Percentiles rank a stretch among this genome's conserved stretches.
Evolutionary conservation across 805 yeast species (phyloP).

Genomic region (Metschnikowia orientalis): DNA sequence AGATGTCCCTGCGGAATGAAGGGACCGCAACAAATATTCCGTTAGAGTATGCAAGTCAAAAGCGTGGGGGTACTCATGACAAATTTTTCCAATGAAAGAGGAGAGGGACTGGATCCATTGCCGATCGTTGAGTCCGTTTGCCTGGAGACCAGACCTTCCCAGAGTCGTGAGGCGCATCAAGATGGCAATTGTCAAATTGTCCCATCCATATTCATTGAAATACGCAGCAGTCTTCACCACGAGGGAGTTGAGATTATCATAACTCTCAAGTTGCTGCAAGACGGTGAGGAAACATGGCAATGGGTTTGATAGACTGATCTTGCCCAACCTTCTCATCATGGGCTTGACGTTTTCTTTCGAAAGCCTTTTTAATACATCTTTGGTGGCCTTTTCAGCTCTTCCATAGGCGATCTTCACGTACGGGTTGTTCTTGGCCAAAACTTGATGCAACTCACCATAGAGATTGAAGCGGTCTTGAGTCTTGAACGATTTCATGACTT

Average conservation of each 20-base stretch:
- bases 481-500: constrained; percentile 50
- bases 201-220: constrained; percentile 80
- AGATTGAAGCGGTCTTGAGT: constrained; percentile 65
- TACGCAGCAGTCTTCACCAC: constrained; percentile 75
- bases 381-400: constrained; percentile 74
- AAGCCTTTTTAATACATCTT: constrained; percentile 70
- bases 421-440: constrained; percentile 51
- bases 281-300: constrained; percentile 68
- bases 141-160: constrained; percentile 64
- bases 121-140: constrained; percentile 74
- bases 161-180: constrained; percentile 61
- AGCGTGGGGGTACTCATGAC: constrained; percentile 45
- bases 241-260: constrained; percentile 74
- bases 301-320: constrained; percentile 72
- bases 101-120: constrained; percentile 86
- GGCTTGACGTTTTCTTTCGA: constrained; percentile 73
- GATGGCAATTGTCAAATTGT: constrained; percentile 69
- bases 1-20: constrained; percentile 55
- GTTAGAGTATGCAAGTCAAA: constrained; percentile 65
- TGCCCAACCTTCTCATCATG: constrained; percentile 70
- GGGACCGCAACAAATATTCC: constrained; percentile 53
- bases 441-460: constrained; percentile 72
- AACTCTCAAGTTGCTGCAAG: constrained; percentile 82
- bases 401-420: constrained; percentile 56
- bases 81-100: constrained; percentile 69